Conservation (phyloP, 2,329 filamentous ascomycete genomes). For the Penicillium frequentans region DNA sequence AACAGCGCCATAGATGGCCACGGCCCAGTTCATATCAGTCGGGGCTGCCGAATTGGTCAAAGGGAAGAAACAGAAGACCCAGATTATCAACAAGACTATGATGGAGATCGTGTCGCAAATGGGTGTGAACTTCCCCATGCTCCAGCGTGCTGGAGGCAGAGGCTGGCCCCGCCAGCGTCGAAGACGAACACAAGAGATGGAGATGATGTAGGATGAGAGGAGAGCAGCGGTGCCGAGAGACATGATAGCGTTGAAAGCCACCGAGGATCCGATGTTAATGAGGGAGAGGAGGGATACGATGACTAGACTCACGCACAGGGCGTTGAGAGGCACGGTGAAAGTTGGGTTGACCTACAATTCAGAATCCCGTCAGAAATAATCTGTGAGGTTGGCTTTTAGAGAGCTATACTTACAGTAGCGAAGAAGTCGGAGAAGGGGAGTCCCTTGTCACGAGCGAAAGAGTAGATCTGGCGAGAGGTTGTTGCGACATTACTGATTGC, state of each 20-base stretch:
- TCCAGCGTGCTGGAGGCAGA: conserved; percentile 35
- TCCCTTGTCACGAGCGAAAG: conserved; percentile 46
- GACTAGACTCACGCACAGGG: conserved; percentile 15
- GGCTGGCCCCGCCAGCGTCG: conserved; percentile 34
- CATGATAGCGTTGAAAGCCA: conserved; percentile 44
- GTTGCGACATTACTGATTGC: conserved; percentile 37
- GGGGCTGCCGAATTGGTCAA: background rate
- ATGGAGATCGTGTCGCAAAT: conserved; percentile 30
- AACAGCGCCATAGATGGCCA: conserved; percentile 38
- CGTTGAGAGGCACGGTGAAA: conserved; percentile 15
- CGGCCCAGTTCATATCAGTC: conserved; percentile 19
- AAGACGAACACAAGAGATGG: conserved; percentile 29
- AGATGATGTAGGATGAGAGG: conserved; percentile 38
- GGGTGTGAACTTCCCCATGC: conserved; percentile 33
- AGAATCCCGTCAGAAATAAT: background rate
- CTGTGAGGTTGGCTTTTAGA: background rate
- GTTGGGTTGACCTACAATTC: conserved; percentile 6
- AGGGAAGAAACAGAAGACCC: conserved; percentile 27
- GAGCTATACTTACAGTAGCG: conserved; percentile 7
- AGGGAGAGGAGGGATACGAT: conserved; percentile 29
- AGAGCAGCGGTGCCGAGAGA: conserved; percentile 36
- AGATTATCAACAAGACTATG: conserved; percentile 33
- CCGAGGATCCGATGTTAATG: conserved; percentile 34
- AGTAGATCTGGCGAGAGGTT: conserved; percentile 36
- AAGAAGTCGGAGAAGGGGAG: conserved; percentile 32